phyloP scores from a whole-genome alignment of 495 filamentous ascomycete species.

The Apodospora peruviana region DNA sequence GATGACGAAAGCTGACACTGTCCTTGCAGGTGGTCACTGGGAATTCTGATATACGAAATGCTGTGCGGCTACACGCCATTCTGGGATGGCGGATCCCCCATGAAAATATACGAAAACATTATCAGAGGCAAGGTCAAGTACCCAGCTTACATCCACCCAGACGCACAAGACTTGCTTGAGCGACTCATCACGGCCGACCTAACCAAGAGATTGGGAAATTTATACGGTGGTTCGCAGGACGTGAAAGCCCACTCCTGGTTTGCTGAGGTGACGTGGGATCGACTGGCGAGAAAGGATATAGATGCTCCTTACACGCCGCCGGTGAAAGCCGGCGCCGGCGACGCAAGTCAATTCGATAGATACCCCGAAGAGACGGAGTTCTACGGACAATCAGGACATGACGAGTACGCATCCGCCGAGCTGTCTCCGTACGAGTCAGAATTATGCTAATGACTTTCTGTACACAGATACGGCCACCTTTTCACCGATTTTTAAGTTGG shows the following conservation, averaged over 20 bases:
- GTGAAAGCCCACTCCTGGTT: conserved; percentile 97
- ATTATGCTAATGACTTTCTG: background rate
- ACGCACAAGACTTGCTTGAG: conserved; percentile 86
- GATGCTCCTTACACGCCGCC: conserved; percentile 98
- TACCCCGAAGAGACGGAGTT: conserved; percentile 95
- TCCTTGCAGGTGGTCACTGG: conserved; percentile 81
- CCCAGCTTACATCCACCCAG: conserved; percentile 87
- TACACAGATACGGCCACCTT: conserved; percentile 58
- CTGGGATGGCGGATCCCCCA: conserved; percentile 94
- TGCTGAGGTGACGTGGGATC: conserved; percentile 94
- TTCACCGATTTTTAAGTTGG: conserved; percentile 65
- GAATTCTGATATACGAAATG: conserved; percentile 99
- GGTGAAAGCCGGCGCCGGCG: conserved; percentile 84
- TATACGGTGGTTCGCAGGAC: conserved; percentile 86
- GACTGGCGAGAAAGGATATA: conserved; percentile 88
- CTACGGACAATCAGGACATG: conserved; percentile 71
- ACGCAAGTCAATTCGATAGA: conserved; percentile 95
- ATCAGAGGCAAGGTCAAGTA: conserved; percentile 90
- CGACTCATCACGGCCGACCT: conserved; percentile 91
- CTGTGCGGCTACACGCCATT: conserved; percentile 97
- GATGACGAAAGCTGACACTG: background rate
- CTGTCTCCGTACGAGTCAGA: background rate
- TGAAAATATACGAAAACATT: conserved; percentile 99
- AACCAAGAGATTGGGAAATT: conserved; percentile 89
- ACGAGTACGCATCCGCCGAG: conserved; percentile 53